Percentiles rank a stretch among this genome's conserved stretches.
Conservation (phyloP, 768 basidiomycete species). For the Calvatia gigantea region DNA sequence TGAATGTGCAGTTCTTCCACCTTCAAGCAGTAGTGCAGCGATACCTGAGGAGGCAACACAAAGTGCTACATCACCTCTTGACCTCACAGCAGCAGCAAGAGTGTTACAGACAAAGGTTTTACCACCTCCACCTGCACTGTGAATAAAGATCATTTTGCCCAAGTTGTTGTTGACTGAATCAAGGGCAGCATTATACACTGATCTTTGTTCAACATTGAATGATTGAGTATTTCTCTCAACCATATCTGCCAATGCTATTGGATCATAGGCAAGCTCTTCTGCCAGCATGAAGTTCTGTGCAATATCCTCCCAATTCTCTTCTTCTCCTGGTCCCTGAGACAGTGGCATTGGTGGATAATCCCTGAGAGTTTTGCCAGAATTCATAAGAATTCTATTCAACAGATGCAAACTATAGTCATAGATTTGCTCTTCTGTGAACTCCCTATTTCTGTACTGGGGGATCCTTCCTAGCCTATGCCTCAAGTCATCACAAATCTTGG, state of each 20-base stretch:
- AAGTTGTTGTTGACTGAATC: conserved; percentile 18
- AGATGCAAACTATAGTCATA: conserved; percentile 39
- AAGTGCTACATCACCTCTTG: conserved; percentile 30
- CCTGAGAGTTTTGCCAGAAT: conserved; percentile 19
- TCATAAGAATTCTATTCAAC: conserved; percentile 23
- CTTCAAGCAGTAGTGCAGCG: conserved; percentile 15
- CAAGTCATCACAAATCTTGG: conserved; percentile 40
- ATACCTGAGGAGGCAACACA: conserved; percentile 52
- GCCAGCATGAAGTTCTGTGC: conserved; percentile 25
- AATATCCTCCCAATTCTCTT: conserved; percentile 22
- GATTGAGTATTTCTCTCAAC: background rate
- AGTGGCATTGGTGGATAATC: conserved; percentile 32
- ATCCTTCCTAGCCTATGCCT: background rate
- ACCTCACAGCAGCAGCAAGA: conserved; percentile 24
- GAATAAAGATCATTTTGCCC: conserved; percentile 32
- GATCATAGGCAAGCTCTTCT: conserved; percentile 29
- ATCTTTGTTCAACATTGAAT: conserved; percentile 25
- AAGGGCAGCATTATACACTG: conserved; percentile 25
- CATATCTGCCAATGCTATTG: background rate
- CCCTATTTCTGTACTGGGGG: conserved; percentile 11
- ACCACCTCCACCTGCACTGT: conserved; percentile 40
- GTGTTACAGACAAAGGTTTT: conserved; percentile 43
- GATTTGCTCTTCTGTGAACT: conserved; percentile 24
- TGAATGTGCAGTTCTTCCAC: background rate
- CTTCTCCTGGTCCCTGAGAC: too few relatives aligned